Percentiles rank a stretch among this genome's conserved stretches.
phyloP scores from a whole-genome alignment of 164 flowering plant species.

The Taxillus chinensis region DNA sequence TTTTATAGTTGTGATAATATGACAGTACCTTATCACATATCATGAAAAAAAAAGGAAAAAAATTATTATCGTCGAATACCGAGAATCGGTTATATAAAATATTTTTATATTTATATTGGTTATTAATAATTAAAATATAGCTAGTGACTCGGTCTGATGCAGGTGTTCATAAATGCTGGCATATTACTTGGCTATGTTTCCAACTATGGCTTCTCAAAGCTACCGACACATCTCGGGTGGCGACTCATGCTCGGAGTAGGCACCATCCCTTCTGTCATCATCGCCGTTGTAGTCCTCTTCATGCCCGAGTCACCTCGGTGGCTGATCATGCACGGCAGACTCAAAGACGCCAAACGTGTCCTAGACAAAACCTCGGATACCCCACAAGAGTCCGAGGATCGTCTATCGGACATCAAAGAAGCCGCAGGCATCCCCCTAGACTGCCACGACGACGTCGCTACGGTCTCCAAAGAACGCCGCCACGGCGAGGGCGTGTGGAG shows the following conservation, averaged over 20 bases:
- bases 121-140: too few species aligned
- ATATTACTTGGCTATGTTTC: constrained; percentile 23
- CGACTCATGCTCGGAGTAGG: constrained; percentile 29
- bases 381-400: constrained; percentile 12
- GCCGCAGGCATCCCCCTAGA: constrained; percentile 19
- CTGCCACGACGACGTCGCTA: constrained; percentile 9
- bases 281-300: constrained; percentile 15
- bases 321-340: constrained; percentile 25
- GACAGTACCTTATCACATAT: too few species aligned
- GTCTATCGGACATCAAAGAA: constrained; percentile 19
- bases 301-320: constrained; percentile 34
- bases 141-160: background rate
- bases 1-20: too few species aligned
- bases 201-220: constrained; percentile 20
- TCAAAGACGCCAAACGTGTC: constrained; percentile 20
- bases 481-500: constrained; percentile 17
- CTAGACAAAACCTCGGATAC: constrained; percentile 21
- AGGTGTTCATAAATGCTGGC: constrained; percentile 23
- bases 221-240: constrained; percentile 18
- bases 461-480: constrained; percentile 4
- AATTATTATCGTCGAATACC: too few species aligned
- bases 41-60: too few species aligned
- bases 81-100: too few species aligned
- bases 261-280: constrained; percentile 17
- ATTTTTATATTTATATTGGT: too few species aligned